These are phyloP conservation scores for Russula brevipes DNA, from an alignment of 768 basidiomycete species.

Conservation along the genomic window DNA sequence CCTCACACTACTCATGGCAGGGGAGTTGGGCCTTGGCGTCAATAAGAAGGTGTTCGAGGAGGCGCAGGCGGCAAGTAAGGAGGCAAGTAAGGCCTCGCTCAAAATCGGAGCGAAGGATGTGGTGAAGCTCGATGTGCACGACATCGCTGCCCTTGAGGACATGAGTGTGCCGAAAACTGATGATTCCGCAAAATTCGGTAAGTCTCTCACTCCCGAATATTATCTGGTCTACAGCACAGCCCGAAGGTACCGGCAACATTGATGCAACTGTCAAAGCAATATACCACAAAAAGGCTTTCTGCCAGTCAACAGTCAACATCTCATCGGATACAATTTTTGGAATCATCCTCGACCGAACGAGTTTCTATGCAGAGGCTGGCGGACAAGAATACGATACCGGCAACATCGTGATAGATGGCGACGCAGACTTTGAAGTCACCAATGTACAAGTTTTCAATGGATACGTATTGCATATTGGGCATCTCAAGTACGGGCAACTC, in stretches of 20 bases:
- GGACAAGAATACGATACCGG: slow-evolving; percentile 98
- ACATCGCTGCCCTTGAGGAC: slow-evolving; percentile 81
- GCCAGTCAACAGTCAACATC: slow-evolving; percentile 58
- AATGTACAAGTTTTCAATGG: slow-evolving; percentile 94
- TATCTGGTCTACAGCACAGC: not conserved
- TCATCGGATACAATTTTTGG: slow-evolving; percentile 71
- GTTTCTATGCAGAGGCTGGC: slow-evolving; percentile 96
- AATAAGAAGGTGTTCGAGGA: slow-evolving; percentile 86
- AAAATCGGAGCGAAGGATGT: slow-evolving; percentile 64
- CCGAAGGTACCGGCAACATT: slow-evolving; percentile 71
- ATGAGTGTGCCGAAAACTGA: slow-evolving; percentile 81
- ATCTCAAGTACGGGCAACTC: slow-evolving; percentile 82
- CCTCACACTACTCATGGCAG: slow-evolving; percentile 94
- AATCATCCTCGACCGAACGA: slow-evolving; percentile 83
- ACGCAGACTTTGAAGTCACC: slow-evolving; percentile 87
- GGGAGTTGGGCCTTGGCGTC: slow-evolving; percentile 78
- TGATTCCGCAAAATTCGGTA: slow-evolving; percentile 88
- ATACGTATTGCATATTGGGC: slow-evolving; percentile 91
- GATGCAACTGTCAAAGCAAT: slow-evolving; percentile 74
- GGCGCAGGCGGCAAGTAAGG: slow-evolving; percentile 83
- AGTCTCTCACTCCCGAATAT: slow-evolving; percentile 29
- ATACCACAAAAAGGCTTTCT: slow-evolving; percentile 75
- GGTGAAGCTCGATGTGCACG: slow-evolving; percentile 94
- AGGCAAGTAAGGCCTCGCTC: slow-evolving; percentile 79
- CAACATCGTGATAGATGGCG: slow-evolving; percentile 86